A percentile compares a stretch with the other conserved stretches of the same genome.
Evolutionary conservation across 2,329 filamentous ascomycete genomes (phyloP).

Genomic region (Epichloe amarillans): DNA sequence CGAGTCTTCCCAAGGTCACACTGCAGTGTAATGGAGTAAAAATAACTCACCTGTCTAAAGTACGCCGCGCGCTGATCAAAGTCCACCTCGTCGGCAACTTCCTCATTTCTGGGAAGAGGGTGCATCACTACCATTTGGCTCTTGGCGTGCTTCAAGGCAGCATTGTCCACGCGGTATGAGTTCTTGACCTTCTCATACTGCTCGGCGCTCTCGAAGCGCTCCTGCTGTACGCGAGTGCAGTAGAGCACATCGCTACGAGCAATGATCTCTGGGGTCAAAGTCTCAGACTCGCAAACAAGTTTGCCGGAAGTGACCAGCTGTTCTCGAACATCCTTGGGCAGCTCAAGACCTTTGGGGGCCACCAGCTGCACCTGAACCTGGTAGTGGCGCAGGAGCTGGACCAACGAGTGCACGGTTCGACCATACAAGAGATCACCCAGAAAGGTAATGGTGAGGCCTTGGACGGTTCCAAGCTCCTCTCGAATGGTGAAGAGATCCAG

Average conservation of each 20-base stretch:
- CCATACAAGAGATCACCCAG: conserved; percentile 87
- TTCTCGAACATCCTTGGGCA: conserved; percentile 63
- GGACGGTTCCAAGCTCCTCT: conserved; percentile 90
- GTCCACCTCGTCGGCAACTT: conserved; percentile 92
- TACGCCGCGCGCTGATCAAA: conserved; percentile 95
- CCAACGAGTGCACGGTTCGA: conserved; percentile 85
- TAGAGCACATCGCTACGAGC: conserved; percentile 84
- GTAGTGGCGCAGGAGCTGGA: conserved; percentile 91
- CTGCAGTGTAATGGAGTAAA: neutral
- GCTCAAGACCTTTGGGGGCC: conserved; percentile 61
- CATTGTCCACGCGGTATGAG: conserved; percentile 79
- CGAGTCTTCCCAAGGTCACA: neutral
- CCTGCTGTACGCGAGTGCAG: conserved; percentile 93
- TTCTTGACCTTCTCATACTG: conserved; percentile 84
- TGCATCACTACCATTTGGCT: conserved; percentile 89
- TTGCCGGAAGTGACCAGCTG: conserved; percentile 62
- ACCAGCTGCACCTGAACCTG: conserved; percentile 89
- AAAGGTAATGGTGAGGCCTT: conserved; percentile 92
- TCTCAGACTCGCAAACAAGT: conserved; percentile 60
- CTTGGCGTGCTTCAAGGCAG: conserved; percentile 83
- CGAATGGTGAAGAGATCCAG: conserved; percentile 96
- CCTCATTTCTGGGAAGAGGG: conserved; percentile 82
- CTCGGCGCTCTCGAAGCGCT: conserved; percentile 70
- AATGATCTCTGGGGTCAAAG: conserved; percentile 76
- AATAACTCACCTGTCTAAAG: conserved; percentile 82